Evolutionary conservation across 495 filamentous ascomycete species (phyloP).

Genomic region (Pyrenopolyporus hunteri): DNA sequence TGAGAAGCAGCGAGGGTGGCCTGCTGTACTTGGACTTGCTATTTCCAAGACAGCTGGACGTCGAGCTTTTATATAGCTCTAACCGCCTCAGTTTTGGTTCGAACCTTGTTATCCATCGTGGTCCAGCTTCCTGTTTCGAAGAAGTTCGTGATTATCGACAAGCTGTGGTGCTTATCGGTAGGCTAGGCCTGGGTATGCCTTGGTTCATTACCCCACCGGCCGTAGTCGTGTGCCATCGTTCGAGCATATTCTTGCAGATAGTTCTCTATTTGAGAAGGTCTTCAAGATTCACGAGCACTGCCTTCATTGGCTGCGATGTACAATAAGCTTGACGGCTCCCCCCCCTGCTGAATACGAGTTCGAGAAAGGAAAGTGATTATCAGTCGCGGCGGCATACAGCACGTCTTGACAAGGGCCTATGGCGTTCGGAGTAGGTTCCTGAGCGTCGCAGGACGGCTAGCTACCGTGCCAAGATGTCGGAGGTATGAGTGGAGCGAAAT

Average conservation of each 20-base stretch:
- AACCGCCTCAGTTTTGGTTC: neutral
- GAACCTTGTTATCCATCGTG: neutral
- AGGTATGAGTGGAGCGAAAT: constrained; percentile 23
- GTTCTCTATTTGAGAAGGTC: constrained; percentile 9
- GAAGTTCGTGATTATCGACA: constrained; percentile 19
- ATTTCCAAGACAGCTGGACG: neutral
- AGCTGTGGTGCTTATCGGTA: constrained; percentile 32
- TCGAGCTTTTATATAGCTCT: constrained; percentile 36
- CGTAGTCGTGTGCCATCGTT: constrained; percentile 31
- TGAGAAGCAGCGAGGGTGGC: constrained; percentile 18
- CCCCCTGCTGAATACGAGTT: constrained; percentile 34
- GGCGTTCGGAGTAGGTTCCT: constrained; percentile 27
- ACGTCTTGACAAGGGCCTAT: constrained; percentile 31
- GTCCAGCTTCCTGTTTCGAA: constrained; percentile 43
- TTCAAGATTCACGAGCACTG: constrained; percentile 1
- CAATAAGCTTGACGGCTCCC: constrained; percentile 26
- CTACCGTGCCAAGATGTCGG: constrained; percentile 30
- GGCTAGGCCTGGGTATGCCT: constrained; percentile 14
- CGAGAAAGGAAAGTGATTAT: constrained; percentile 38
- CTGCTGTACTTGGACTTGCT: constrained; percentile 22
- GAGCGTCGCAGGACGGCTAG: constrained; percentile 23
- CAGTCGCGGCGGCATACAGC: constrained; percentile 20
- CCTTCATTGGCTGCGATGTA: constrained; percentile 23
- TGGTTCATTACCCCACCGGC: constrained; percentile 18
- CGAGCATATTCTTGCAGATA: constrained; percentile 7